phyloP scores from a whole-genome alignment of 2,329 filamentous ascomycete species.

The Amesomyces nigricolor region DNA sequence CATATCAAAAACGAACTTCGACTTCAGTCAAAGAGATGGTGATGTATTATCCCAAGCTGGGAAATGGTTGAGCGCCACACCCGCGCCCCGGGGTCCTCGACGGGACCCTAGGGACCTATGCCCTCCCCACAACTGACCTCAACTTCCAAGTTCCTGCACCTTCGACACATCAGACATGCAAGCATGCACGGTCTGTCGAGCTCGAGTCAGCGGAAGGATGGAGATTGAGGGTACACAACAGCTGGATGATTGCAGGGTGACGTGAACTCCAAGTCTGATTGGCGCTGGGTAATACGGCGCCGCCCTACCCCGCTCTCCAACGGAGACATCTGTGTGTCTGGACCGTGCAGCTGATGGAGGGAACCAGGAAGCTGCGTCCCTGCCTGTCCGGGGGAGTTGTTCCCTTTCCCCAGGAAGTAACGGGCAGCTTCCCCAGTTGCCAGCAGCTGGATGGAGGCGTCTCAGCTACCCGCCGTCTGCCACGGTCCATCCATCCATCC shows the following conservation, averaged over 20 bases:
- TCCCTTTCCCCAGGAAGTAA: neutral
- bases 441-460: constrained; percentile 2
- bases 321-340: constrained; percentile 10
- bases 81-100: neutral
- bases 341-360: neutral
- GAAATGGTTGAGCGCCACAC: neutral
- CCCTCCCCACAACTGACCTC: neutral
- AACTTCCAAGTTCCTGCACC: neutral
- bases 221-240: neutral
- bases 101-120: neutral
- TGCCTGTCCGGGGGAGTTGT: neutral
- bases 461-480: neutral
- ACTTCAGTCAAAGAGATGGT: neutral
- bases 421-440: constrained; percentile 7
- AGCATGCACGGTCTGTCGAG: neutral
- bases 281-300: constrained; percentile 23
- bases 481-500: constrained; percentile 7
- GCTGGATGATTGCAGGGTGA: constrained; percentile 21
- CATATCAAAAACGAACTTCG: constrained; percentile 2
- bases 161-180: neutral
- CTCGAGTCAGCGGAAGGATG: constrained; percentile 15
- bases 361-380: neutral
- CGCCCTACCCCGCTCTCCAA: constrained; percentile 26
- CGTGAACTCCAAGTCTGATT: constrained; percentile 23
- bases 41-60: no score